Conservation (phyloP, 192 early-diverging fungal genomes). For the Gorgonomyces haynaldii region DNA sequence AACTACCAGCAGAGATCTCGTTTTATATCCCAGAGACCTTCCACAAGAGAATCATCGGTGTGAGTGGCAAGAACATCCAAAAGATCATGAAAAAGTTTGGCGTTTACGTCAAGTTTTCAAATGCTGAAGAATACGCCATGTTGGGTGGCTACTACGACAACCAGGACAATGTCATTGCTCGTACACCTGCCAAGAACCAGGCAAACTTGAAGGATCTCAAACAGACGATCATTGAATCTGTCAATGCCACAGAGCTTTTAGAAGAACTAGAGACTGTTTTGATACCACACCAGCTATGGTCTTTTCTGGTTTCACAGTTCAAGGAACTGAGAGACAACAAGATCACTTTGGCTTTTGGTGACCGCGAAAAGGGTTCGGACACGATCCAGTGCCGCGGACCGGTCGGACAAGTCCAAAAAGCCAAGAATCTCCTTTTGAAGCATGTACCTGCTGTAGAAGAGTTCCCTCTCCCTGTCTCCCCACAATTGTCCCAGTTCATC, state of each 20-base stretch:
- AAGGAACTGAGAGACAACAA: no score
- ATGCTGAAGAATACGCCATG: slow-evolving; percentile 58
- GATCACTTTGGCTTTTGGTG: slow-evolving; percentile 44
- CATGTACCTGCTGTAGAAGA: no score
- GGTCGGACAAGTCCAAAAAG: no score
- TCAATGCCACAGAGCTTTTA: slow-evolving; percentile 9
- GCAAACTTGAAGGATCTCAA: slow-evolving; percentile 49
- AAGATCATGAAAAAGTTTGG: slow-evolving; percentile 83
- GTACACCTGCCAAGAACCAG: slow-evolving; percentile 66
- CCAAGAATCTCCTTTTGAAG: no score
- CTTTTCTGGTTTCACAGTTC: no score
- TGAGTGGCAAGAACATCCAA: slow-evolving; percentile 80
- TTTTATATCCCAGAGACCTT: slow-evolving; percentile 71
- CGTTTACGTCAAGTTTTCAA: slow-evolving; percentile 80
- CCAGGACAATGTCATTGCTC: slow-evolving; percentile 69
- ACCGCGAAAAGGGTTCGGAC: slow-evolving; percentile 53
- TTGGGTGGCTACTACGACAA: slow-evolving; percentile 71
- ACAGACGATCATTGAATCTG: slow-evolving; percentile 53
- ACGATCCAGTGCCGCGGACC: slow-evolving; percentile 41
- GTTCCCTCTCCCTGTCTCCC: no score
- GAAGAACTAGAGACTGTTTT: slow-evolving; percentile 2
- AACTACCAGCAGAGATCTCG: slow-evolving; percentile 75
- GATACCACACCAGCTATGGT: slow-evolving; percentile 10
- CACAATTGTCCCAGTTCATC: no score
- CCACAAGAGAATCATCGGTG: slow-evolving; percentile 82